phyloP scores from a whole-genome alignment of 2,329 filamentous ascomycete species.

The Colletotrichum abscissum region DNA sequence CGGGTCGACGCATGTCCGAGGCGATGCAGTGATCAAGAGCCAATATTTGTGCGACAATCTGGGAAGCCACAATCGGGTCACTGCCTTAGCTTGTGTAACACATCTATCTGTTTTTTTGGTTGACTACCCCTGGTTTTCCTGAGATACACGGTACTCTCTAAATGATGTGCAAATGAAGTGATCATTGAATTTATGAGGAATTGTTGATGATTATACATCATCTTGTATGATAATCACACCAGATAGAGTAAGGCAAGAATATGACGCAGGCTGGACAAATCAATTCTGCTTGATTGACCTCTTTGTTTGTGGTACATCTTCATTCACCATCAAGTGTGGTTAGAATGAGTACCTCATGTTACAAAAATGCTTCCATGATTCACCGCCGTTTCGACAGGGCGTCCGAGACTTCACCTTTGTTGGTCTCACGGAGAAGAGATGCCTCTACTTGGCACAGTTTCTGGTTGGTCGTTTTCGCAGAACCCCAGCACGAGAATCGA shows the following conservation, averaged over 20 bases:
- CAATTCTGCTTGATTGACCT: neutral
- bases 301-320: neutral
- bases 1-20: neutral
- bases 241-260: neutral
- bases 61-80: slow-evolving; percentile 8
- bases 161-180: neutral
- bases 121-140: neutral
- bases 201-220: too few species aligned
- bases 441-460: neutral
- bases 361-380: neutral
- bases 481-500: neutral
- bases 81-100: slow-evolving; percentile 3
- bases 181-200: neutral
- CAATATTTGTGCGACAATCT: neutral
- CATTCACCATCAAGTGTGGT: neutral
- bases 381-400: neutral
- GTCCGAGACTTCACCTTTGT: neutral
- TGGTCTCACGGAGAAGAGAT: neutral
- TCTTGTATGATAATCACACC: neutral
- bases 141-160: neutral
- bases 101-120: neutral
- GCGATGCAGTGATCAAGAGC: neutral
- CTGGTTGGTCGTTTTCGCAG: neutral
- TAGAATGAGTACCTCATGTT: neutral
- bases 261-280: neutral